phyloP scores from a whole-genome alignment of 2,329 filamentous ascomycete species.

The Colletotrichum endophyticum region DNA sequence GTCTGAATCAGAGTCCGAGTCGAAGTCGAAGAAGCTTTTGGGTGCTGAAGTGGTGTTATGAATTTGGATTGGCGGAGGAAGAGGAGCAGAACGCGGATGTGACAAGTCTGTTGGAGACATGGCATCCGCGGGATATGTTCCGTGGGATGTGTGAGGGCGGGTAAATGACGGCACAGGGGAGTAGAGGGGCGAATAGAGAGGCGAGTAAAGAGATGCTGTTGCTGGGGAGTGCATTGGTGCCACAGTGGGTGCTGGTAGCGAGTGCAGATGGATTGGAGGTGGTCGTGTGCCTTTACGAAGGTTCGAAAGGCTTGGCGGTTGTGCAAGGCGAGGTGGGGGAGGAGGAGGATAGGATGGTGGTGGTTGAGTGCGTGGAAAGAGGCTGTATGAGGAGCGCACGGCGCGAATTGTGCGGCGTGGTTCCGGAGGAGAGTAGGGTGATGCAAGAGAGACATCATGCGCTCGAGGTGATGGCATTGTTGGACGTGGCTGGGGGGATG shows the following conservation, averaged over 20 bases:
- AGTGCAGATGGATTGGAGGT: constrained; percentile 19
- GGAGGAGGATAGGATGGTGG: constrained; percentile 1
- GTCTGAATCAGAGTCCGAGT: constrained; percentile 22
- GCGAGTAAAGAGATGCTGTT: constrained; percentile 15
- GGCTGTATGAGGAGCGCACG: constrained; percentile 22
- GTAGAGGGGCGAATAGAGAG: constrained; percentile 9
- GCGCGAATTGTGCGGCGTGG: constrained; percentile 23
- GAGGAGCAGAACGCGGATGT: constrained; percentile 19
- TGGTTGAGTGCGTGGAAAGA: constrained; percentile 17
- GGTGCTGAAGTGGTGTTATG: neutral
- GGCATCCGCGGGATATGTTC: neutral
- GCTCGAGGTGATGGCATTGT: neutral
- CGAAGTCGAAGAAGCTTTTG: constrained; percentile 23
- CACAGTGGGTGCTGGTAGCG: neutral
- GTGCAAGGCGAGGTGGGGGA: neutral
- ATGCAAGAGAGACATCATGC: neutral
- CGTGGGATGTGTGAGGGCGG: constrained; percentile 17
- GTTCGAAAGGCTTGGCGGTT: neutral
- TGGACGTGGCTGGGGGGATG: constrained; percentile 18
- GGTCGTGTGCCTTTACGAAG: constrained; percentile 16
- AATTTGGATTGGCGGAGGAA: neutral
- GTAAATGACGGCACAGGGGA: constrained; percentile 8
- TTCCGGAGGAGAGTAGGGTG: neutral
- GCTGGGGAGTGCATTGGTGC: constrained; percentile 1
- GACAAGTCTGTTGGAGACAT: constrained; percentile 9